Percentiles rank a stretch among this genome's conserved stretches.
phyloP scores from a whole-genome alignment of 768 basidiomycete genomes.

The Chalciporus piperatus region DNA sequence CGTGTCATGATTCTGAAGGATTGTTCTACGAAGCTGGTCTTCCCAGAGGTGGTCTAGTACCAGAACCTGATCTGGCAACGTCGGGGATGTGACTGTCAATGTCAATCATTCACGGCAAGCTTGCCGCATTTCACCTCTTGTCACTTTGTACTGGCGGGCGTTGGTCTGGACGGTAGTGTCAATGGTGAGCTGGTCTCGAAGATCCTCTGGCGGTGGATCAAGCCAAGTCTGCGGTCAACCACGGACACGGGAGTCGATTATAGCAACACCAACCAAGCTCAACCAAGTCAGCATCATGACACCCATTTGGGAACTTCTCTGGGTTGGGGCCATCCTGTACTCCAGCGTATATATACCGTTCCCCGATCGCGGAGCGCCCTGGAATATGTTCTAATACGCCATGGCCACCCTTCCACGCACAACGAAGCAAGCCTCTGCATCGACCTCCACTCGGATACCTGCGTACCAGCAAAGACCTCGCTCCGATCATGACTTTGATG shows the following conservation, averaged over 20 bases:
- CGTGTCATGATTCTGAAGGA: too few species aligned
- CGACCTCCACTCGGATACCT: conserved; percentile 5
- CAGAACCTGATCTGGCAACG: conserved; percentile 10
- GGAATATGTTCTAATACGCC: neutral
- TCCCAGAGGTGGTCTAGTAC: neutral
- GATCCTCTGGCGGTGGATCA: neutral
- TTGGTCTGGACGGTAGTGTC: neutral
- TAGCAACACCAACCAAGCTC: too few species aligned
- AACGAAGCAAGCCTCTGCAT: conserved; percentile 25
- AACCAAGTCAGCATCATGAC: neutral
- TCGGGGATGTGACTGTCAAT: conserved; percentile 2
- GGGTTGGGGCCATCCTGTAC: neutral
- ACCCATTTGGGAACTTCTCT: neutral
- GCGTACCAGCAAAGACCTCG: conserved; percentile 27
- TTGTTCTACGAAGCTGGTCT: neutral
- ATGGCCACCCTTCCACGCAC: conserved; percentile 40
- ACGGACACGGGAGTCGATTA: neutral
- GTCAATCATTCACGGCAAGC: neutral
- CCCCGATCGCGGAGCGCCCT: neutral
- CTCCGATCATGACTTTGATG: conserved; percentile 55
- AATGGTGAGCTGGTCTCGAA: neutral
- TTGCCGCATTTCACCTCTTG: neutral
- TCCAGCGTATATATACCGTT: conserved; percentile 5
- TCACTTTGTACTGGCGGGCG: neutral
- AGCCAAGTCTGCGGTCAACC: neutral